Percentiles rank a stretch among this genome's conserved stretches.
Conservation (phyloP, 78 protist genomes). For the Salpingoeca rosetta region DNA sequence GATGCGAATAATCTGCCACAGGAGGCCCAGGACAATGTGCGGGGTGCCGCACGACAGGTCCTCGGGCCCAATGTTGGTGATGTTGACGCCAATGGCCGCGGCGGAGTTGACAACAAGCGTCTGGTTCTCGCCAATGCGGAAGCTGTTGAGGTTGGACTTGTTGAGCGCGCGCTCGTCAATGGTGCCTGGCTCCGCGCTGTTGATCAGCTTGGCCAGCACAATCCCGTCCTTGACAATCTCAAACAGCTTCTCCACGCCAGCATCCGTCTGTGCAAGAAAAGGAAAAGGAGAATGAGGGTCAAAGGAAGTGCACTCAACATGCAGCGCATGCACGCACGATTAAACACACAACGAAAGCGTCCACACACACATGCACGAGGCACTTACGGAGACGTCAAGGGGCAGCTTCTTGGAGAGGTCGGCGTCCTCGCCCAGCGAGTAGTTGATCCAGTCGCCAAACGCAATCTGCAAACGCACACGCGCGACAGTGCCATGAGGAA, state of each 20-base stretch:
- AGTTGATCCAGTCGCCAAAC: conserved; percentile 70
- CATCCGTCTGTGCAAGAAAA: no score
- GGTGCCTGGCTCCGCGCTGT: conserved; percentile 75
- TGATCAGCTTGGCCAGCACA: conserved; percentile 72
- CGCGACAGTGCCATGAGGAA: no score
- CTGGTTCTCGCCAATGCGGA: conserved; percentile 32
- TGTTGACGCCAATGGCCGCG: conserved; percentile 77
- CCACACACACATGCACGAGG: no score
- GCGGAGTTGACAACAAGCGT: conserved; percentile 77
- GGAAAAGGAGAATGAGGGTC: neutral
- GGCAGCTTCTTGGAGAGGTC: conserved; percentile 42
- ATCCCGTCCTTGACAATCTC: conserved; percentile 27
- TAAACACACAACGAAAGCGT: no score
- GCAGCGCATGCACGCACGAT: no score
- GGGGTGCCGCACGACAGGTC: conserved; percentile 65
- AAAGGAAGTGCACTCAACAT: no score
- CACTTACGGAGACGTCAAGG: no score
- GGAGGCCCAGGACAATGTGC: conserved; percentile 79
- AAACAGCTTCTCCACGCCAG: conserved; percentile 19
- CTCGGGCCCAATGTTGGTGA: conserved; percentile 77
- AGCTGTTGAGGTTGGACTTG: conserved; percentile 44
- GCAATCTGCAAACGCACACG: conserved; percentile 28
- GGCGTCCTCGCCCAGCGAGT: conserved; percentile 41
- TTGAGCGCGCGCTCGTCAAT: conserved; percentile 87
- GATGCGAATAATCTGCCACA: conserved; percentile 92